Conservation (phyloP, 257 asterid species). For the Gynochthodes officinalis region DNA sequence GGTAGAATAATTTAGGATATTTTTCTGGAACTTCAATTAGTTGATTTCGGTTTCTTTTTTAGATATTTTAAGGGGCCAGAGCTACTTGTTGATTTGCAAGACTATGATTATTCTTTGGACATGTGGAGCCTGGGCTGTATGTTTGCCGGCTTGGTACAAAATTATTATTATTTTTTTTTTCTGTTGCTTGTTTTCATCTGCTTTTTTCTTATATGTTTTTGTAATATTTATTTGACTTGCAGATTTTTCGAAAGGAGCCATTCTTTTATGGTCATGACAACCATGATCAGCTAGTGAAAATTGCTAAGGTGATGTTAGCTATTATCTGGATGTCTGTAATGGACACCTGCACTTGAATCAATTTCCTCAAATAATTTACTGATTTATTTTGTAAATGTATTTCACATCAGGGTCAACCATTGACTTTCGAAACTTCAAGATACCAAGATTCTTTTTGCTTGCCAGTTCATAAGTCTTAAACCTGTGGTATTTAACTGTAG, state of each 20-base stretch:
- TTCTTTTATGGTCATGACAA: slow-evolving; percentile 36
- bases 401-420: background rate
- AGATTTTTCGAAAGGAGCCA: slow-evolving; percentile 36
- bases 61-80: slow-evolving; percentile 48
- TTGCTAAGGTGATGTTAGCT: slow-evolving; percentile 26
- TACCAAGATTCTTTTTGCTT: background rate
- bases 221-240: background rate
- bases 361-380: background rate
- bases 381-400: background rate
- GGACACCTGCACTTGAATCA: slow-evolving; percentile 2
- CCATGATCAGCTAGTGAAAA: slow-evolving; percentile 34
- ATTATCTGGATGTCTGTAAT: background rate
- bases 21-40: background rate
- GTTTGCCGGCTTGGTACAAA: slow-evolving; percentile 44
- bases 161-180: background rate
- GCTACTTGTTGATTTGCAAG: slow-evolving; percentile 72
- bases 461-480: background rate
- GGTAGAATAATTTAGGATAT: background rate
- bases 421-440: background rate
- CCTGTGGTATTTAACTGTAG: background rate
- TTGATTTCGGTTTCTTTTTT: background rate
- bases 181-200: background rate
- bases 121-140: slow-evolving; percentile 74
- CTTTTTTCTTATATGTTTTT: background rate
- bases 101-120: slow-evolving; percentile 69